Evolutionary conservation across 2,329 filamentous ascomycete genomes (phyloP).

Genomic region (Xylaria sp.): DNA sequence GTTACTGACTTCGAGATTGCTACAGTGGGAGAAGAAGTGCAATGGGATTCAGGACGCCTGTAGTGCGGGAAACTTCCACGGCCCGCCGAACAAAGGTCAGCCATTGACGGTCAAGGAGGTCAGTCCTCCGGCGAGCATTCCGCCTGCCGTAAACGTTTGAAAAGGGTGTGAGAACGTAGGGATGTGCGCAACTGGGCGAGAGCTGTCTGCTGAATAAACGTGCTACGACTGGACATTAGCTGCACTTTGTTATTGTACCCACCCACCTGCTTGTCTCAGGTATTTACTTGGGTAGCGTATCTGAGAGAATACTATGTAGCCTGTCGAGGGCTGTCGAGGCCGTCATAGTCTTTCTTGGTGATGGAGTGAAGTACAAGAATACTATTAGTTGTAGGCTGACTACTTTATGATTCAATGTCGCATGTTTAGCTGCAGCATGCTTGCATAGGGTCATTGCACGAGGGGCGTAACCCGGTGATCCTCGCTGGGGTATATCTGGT

Average conservation of each 20-base stretch:
- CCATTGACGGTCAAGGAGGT: conserved; percentile 48
- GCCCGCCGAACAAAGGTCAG: conserved; percentile 59
- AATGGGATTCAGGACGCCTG: conserved; percentile 58
- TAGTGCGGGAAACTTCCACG: conserved; percentile 55
- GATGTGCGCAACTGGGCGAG: not conserved
- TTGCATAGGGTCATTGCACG: no score
- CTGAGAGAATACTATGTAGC: not conserved
- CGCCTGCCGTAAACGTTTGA: conserved; percentile 40
- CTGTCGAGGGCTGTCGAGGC: no score
- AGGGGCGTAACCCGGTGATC: no score
- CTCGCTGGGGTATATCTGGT: no score
- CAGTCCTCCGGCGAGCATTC: conserved; percentile 40
- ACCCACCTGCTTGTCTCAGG: not conserved
- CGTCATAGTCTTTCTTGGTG: no score
- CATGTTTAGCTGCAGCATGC: no score
- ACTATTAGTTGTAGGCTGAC: no score
- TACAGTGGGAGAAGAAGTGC: conserved; percentile 71
- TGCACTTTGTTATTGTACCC: not conserved
- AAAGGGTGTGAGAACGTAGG: not conserved
- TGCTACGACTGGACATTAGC: not conserved
- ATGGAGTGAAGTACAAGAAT: no score
- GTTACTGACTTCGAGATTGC: not conserved
- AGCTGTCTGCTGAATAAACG: not conserved
- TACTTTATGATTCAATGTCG: no score
- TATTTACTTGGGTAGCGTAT: not conserved